Percentiles rank a stretch among this genome's conserved stretches.
These are phyloP conservation scores for Helminthosporium solani DNA, from an alignment of 2,329 filamentous ascomycete genomes.

Conservation along the genomic window DNA sequence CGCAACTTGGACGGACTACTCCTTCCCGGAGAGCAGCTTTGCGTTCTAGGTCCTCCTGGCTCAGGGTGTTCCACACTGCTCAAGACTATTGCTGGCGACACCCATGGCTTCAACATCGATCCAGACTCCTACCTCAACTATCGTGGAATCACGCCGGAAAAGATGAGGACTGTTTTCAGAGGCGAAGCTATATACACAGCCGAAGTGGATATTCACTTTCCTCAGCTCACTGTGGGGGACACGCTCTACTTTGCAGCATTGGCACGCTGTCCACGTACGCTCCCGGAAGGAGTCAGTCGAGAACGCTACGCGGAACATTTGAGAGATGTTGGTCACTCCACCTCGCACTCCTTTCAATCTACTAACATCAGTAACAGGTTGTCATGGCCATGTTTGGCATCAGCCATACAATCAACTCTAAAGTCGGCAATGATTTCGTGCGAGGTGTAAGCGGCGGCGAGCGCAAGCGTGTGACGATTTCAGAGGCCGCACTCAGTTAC, in stretches of 20 bases:
- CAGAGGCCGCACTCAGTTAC: slow-evolving; percentile 56
- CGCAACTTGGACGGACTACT: slow-evolving; percentile 59
- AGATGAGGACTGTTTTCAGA: not conserved
- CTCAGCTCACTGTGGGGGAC: slow-evolving; percentile 72
- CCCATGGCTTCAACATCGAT: slow-evolving; percentile 71
- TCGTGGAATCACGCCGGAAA: not conserved
- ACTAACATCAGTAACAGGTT: too few relatives aligned
- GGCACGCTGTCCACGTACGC: slow-evolving; percentile 63
- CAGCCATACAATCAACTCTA: slow-evolving; percentile 67
- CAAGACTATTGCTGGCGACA: slow-evolving; percentile 49
- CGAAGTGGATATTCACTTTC: slow-evolving; percentile 80
- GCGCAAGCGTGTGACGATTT: slow-evolving; percentile 47
- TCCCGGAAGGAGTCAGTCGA: slow-evolving; percentile 62
- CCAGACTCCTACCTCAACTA: slow-evolving; percentile 75
- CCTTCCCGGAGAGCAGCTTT: slow-evolving; percentile 51
- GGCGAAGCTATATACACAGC: slow-evolving; percentile 86
- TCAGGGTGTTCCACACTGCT: slow-evolving; percentile 62
- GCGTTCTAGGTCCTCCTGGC: slow-evolving; percentile 45
- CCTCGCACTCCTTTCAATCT: too few relatives aligned
- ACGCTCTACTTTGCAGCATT: slow-evolving; percentile 76
- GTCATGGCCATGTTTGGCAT: slow-evolving; percentile 75
- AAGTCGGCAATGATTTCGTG: slow-evolving; percentile 70
- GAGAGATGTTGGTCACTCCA: too few relatives aligned
- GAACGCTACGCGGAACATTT: too few relatives aligned
- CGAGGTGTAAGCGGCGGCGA: slow-evolving; percentile 70